Conservation (phyloP, 805 yeast species). For the Grigorovia yakushimaensis region DNA sequence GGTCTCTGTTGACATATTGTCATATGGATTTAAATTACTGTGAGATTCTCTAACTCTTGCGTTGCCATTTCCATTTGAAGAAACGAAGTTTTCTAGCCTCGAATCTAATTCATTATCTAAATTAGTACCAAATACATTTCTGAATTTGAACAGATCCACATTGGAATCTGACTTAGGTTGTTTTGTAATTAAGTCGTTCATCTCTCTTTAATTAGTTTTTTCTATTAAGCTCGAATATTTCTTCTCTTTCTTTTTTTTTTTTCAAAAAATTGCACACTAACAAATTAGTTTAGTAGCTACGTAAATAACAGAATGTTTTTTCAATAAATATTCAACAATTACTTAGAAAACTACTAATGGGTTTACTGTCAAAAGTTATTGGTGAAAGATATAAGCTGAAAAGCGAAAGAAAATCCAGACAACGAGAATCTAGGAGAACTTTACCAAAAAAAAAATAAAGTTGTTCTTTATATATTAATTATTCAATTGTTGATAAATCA, state of each 20-base stretch:
- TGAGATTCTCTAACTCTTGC: background rate
- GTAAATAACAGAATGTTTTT: too few species aligned
- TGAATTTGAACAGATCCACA: background rate
- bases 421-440: too few species aligned
- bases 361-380: too few species aligned
- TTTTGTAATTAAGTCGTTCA: background rate
- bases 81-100: background rate
- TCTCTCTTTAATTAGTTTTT: background rate
- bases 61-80: background rate
- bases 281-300: too few species aligned
- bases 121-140: background rate
- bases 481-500: background rate
- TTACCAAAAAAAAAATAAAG: too few species aligned
- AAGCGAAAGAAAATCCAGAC: too few species aligned
- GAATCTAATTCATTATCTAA: background rate
- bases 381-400: too few species aligned
- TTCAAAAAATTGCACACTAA: too few species aligned
- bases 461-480: background rate
- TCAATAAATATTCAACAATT: too few species aligned
- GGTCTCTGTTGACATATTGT: background rate
- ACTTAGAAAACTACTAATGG: too few species aligned
- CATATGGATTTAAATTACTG: background rate
- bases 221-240: too few species aligned
- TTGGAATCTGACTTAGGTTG: background rate
- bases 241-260: too few species aligned